Evolutionary conservation across 2,329 filamentous ascomycete genomes (phyloP).

Genomic region (Pseudohalonectria lignicola): DNA sequence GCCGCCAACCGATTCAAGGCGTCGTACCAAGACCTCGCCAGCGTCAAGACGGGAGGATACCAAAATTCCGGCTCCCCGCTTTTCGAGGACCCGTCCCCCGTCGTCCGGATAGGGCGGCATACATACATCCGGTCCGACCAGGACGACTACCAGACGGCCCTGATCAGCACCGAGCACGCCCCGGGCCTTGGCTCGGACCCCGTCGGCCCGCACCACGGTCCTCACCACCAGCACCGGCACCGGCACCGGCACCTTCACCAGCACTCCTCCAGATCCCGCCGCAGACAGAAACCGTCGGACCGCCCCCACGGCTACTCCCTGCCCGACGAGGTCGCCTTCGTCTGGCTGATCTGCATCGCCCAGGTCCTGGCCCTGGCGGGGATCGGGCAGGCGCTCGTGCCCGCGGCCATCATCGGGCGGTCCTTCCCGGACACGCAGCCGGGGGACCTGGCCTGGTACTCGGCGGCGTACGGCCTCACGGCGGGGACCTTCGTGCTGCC

Average conservation of each 20-base stretch:
- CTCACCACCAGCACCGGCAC: too few relatives aligned
- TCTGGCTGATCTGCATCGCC: conserved; percentile 25
- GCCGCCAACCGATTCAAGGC: conserved; percentile 7
- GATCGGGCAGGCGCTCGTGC: conserved; percentile 35
- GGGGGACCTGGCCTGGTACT: conserved; percentile 41
- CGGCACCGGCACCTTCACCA: too few relatives aligned
- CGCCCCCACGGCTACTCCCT: conserved; percentile 13
- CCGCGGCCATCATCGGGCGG: conserved; percentile 33
- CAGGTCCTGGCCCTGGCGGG: conserved; percentile 35
- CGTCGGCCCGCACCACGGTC: background rate
- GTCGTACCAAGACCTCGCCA: conserved; percentile 5
- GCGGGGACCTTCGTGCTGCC: conserved; percentile 47
- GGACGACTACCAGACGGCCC: conserved; percentile 7
- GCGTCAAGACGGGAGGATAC: background rate
- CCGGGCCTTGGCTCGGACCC: background rate
- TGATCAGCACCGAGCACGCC: conserved; percentile 7
- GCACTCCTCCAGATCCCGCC: too few relatives aligned
- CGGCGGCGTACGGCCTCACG: conserved; percentile 45
- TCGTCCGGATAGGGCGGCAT: conserved; percentile 13
- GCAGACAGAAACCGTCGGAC: background rate
- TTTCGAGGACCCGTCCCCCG: conserved; percentile 7
- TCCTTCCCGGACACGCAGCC: conserved; percentile 30
- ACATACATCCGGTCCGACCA: conserved; percentile 12
- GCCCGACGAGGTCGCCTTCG: conserved; percentile 21
- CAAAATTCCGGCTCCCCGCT: background rate